phyloP scores from a whole-genome alignment of 2,329 filamentous ascomycete species.

The Botrytis elliptica region DNA sequence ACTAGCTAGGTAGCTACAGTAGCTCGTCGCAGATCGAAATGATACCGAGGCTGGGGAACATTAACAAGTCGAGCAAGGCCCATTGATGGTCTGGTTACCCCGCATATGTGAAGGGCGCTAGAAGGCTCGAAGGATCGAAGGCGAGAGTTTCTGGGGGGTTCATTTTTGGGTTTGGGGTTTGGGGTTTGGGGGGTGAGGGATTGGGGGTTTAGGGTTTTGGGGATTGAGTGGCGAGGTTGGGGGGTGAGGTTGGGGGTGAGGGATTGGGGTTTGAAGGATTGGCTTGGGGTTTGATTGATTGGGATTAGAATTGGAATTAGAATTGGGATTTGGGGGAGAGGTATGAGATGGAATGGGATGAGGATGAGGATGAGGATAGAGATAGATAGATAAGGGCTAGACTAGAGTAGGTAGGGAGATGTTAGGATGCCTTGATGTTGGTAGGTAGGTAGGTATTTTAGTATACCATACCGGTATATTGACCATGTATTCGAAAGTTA shows the following conservation, averaged over 20 bases:
- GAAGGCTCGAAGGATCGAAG: neutral
- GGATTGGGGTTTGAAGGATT: too few species aligned
- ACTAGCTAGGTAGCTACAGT: neutral
- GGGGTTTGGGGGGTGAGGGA: neutral
- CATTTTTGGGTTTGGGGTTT: neutral
- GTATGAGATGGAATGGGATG: neutral
- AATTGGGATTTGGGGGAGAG: neutral
- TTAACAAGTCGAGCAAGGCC: too few species aligned
- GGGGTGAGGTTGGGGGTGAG: too few species aligned
- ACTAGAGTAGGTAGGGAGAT: neutral
- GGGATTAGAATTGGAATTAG: too few species aligned
- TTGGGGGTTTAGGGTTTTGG: too few species aligned
- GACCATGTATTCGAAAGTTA: neutral
- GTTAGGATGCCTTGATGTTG: neutral
- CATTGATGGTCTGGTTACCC: neutral
- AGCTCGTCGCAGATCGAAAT: neutral
- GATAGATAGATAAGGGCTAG: neutral
- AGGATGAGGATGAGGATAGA: too few species aligned
- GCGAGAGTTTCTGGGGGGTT: too few species aligned
- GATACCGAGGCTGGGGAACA: neutral
- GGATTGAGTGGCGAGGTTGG: too few species aligned
- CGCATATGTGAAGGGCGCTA: neutral
- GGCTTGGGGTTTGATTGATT: too few species aligned
- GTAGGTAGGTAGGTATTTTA: too few species aligned
- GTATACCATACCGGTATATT: too few species aligned